Evolutionary conservation across 2,329 filamentous ascomycete genomes (phyloP), one percentile per base, ranked within the genome.

Genomic region (Pestalotiopsis sp.): DNA sequence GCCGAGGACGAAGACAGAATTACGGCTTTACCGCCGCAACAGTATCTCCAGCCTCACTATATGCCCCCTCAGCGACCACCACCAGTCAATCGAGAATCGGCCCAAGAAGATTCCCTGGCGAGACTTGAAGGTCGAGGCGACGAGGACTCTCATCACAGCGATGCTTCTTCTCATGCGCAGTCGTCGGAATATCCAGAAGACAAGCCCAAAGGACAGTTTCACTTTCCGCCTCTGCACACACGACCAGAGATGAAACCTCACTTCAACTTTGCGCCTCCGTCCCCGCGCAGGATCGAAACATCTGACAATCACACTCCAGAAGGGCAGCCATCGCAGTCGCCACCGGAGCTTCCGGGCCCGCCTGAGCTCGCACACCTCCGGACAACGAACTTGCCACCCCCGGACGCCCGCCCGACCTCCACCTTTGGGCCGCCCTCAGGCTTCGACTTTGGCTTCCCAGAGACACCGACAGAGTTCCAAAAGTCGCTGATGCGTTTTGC

Each of bases 401-500:
- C 75, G 39, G 69, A 70, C 57, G 74, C 79, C 13, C 80, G 86
- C 14, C 86, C 86, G 0, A 87, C 83, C 1, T 87, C 85, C 60
- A 88, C 86, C 2, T 87, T 88, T 68, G 87, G 86, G 11, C 86
- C 87, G 14, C 86, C 87, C 1, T 85, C 85, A 0, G 88, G 86
- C n/a, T 92, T 92, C 74, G 90, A 92, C 73, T 93, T 93, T 75
- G 93, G 94, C 20, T 97, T 97, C 79, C 91, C 93, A 0, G 88
- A 89, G 69, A 94, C 93, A 30, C 94, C 94, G 7, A 94, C 93
- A 0, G 91, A 94, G 73, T 93, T 97, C 79, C 94, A 97, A 76
- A 95, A 94, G 84, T 94, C 89, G 73, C 83, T 97, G 63, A 95
- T 97, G 89, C 92, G 94, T 17, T 97, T 96, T 76, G 94, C 94